Percentiles rank a stretch among this genome's conserved stretches.
phyloP scores from a whole-genome alignment of 805 yeast genomes.

The Phaffomyces thermotolerans region DNA sequence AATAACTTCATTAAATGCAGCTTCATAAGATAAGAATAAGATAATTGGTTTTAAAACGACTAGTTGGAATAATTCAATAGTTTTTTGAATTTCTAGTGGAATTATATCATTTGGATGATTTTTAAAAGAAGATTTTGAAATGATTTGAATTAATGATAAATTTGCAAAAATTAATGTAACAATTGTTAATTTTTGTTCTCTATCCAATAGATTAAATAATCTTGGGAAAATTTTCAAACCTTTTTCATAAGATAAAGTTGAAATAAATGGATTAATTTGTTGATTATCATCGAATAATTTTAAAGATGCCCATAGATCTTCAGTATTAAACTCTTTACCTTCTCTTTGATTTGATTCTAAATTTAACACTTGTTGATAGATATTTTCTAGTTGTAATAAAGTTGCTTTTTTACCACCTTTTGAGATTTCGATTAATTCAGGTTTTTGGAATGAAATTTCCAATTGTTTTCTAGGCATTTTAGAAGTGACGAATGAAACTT shows the following conservation, averaged over 20 bases:
- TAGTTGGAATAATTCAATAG: conserved; percentile 70
- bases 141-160: conserved; percentile 70
- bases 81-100: conserved; percentile 47
- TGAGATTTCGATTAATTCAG: conserved; percentile 28
- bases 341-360: conserved; percentile 72
- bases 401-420: conserved; percentile 39
- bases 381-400: conserved; percentile 67
- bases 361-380: conserved; percentile 68
- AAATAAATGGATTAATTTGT: conserved; percentile 61
- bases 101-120: conserved; percentile 45
- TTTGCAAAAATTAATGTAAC: conserved; percentile 75
- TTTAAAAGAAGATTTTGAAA: conserved; percentile 72
- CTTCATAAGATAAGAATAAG: conserved; percentile 67
- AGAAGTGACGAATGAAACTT: conserved; percentile 68
- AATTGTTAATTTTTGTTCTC: conserved; percentile 70
- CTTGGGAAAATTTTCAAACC: conserved; percentile 87
- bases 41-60: conserved; percentile 81
- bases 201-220: conserved; percentile 70
- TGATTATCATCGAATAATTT: conserved; percentile 58
- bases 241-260: conserved; percentile 75
- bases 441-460: conserved; percentile 50
- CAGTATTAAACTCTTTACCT: conserved; percentile 36
- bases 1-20: conserved; percentile 71
- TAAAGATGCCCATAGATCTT: conserved; percentile 68
- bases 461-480: conserved; percentile 85